A percentile compares a stretch with the other conserved stretches of the same genome.
phyloP scores from a whole-genome alignment of 192 early-diverging fungal species.

The Coemansia reversa region DNA sequence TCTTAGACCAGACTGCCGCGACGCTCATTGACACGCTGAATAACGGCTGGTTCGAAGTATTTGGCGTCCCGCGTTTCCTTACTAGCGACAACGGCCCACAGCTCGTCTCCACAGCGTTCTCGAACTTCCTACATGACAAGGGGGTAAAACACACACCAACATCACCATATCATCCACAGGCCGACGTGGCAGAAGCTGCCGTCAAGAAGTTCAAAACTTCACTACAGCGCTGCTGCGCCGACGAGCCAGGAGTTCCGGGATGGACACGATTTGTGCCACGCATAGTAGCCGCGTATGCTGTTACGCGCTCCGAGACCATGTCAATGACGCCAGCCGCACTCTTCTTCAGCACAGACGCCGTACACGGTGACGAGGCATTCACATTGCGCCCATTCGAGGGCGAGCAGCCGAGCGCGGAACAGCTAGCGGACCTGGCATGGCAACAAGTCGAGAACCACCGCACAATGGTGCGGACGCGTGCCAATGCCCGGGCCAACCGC shows the following conservation, averaged over 20 bases:
- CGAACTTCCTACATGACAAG: not conserved
- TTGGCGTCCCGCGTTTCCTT: not conserved
- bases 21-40: constrained; percentile 1
- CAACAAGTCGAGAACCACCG: not conserved
- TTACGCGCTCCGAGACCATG: not conserved
- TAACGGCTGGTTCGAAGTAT: constrained; percentile 3
- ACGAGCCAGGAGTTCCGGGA: not conserved
- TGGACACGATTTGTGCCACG: too few species aligned
- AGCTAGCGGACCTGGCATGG: not conserved
- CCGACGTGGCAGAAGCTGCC: constrained; percentile 20
- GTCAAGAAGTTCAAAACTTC: constrained; percentile 19
- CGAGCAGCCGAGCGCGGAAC: not conserved
- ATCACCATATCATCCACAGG: too few species aligned
- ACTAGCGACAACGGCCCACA: constrained; percentile 26
- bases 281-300: constrained; percentile 7
- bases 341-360: not conserved
- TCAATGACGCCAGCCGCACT: not conserved
- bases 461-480: not conserved
- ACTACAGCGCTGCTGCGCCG: constrained; percentile 2
- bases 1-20: not conserved
- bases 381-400: not conserved
- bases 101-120: constrained; percentile 6
- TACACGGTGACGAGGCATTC: not conserved
- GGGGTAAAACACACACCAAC: constrained; percentile 7
- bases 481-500: too few species aligned